A percentile compares a stretch with the other conserved stretches of the same genome.
Evolutionary conservation across 2,329 filamentous ascomycete genomes (phyloP).

Genomic region (Hypoxylon sp.): DNA sequence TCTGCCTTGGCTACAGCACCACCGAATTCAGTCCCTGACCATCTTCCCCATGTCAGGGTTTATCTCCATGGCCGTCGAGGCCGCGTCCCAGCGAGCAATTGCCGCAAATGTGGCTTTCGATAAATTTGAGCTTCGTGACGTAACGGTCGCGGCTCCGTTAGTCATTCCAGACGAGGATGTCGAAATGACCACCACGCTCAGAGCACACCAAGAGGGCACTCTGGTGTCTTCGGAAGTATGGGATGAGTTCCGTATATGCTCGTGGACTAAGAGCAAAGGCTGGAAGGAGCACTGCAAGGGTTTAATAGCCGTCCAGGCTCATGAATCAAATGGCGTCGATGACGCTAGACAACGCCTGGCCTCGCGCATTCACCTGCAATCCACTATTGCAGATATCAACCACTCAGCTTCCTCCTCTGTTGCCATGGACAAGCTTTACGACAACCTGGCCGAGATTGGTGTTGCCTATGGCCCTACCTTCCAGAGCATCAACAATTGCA

Average conservation of each 20-base stretch:
- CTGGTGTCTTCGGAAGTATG: conserved; percentile 62
- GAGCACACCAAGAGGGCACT: conserved; percentile 60
- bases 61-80: conserved; percentile 67
- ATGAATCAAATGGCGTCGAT: conserved; percentile 60
- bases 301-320: conserved; percentile 60
- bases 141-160: conserved; percentile 63
- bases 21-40: conserved; percentile 69
- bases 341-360: conserved; percentile 53
- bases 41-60: conserved; percentile 70
- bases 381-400: conserved; percentile 53
- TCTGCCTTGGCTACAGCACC: conserved; percentile 71
- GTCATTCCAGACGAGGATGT: conserved; percentile 65
- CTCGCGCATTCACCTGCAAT: conserved; percentile 52
- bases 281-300: conserved; percentile 73
- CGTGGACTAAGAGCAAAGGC: conserved; percentile 65
- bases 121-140: conserved; percentile 64
- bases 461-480: conserved; percentile 67
- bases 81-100: conserved; percentile 57
- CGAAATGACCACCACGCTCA: conserved; percentile 66
- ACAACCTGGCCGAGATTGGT: conserved; percentile 62
- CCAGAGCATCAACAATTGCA: conserved; percentile 65
- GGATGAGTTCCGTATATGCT: conserved; percentile 71
- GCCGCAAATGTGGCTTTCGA: conserved; percentile 55
- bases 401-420: conserved; percentile 52
- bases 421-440: conserved; percentile 60